phyloP scores from a whole-genome alignment of 306 rosid species.

The Hippophae gyantsensis region DNA sequence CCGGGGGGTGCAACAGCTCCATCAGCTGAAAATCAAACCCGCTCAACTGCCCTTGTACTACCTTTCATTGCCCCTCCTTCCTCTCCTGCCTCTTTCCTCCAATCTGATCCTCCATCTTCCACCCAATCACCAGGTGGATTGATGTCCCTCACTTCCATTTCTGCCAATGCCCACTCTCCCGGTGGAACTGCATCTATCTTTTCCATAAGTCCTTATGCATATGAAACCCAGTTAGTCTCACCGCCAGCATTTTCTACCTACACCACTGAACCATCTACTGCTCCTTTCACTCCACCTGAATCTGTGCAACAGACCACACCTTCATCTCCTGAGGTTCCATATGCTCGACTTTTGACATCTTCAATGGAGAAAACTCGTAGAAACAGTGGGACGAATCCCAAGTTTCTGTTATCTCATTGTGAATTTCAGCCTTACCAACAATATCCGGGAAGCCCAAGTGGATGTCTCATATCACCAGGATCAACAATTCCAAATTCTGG shows the following conservation, averaged over 20 bases:
- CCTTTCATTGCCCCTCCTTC: constrained; percentile 97
- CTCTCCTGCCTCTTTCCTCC: constrained; percentile 91
- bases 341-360: constrained; percentile 88
- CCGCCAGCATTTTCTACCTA: constrained; percentile 91
- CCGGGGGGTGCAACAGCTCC: constrained; percentile 36
- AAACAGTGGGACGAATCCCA: constrained; percentile 47
- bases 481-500: constrained; percentile 87
- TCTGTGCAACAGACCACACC: constrained; percentile 91
- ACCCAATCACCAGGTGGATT: constrained; percentile 79
- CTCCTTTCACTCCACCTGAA: constrained; percentile 87
- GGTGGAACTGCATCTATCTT: constrained; percentile 75
- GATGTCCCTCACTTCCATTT: constrained; percentile 58
- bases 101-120: constrained; percentile 80
- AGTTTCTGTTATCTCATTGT: constrained; percentile 58
- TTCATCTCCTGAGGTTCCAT: constrained; percentile 97
- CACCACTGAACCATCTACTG: constrained; percentile 92
- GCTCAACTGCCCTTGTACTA: constrained; percentile 49
- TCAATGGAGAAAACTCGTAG: constrained; percentile 57
- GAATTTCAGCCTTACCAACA: constrained; percentile 85
- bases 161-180: constrained; percentile 62
- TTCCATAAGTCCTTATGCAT: constrained; percentile 86
- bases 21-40: constrained; percentile 36
- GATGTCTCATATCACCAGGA: constrained; percentile 85
- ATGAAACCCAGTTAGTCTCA: constrained; percentile 90
- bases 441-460: constrained; percentile 89